Conservation (phyloP, 2,329 filamentous ascomycete genomes). For the Hypoxylon sp. region DNA sequence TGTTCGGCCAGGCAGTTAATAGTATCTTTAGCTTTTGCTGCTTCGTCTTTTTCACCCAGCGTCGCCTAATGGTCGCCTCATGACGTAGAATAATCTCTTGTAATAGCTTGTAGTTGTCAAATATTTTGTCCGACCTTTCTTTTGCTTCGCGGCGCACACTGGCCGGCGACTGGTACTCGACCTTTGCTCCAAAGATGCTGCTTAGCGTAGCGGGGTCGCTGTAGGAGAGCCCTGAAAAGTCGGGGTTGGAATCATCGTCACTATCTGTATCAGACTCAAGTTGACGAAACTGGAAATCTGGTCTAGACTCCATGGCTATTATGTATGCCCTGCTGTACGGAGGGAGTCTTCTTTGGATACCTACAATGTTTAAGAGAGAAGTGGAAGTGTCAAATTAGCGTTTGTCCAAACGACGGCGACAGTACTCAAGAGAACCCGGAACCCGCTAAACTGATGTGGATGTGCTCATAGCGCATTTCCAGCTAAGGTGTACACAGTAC, state of each 20-base stretch:
- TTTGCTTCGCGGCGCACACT: constrained; percentile 26
- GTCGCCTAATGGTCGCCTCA: constrained; percentile 59
- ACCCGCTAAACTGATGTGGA: no score
- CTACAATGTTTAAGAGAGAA: no score
- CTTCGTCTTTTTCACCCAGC: constrained; percentile 63
- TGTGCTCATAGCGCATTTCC: no score
- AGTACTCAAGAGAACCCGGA: no score
- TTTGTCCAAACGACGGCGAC: no score
- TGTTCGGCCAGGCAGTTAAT: constrained; percentile 58
- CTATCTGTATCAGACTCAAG: not conserved
- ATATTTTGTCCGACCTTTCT: constrained; percentile 42
- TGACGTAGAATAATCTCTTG: constrained; percentile 57
- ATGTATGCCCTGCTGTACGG: no score
- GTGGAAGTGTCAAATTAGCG: no score
- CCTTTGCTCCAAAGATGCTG: not conserved
- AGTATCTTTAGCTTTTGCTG: constrained; percentile 57
- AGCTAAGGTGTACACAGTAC: no score
- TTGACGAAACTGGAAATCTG: not conserved
- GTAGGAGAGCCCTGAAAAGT: not conserved
- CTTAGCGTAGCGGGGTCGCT: not conserved
- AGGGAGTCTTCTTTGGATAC: no score
- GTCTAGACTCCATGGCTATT: no score
- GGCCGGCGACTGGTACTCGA: not conserved
- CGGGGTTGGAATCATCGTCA: not conserved
- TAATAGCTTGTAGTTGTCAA: constrained; percentile 48